These are phyloP conservation scores for Maudiozyma humilis DNA, from an alignment of 1,139 yeast species.

Conservation along the genomic window DNA sequence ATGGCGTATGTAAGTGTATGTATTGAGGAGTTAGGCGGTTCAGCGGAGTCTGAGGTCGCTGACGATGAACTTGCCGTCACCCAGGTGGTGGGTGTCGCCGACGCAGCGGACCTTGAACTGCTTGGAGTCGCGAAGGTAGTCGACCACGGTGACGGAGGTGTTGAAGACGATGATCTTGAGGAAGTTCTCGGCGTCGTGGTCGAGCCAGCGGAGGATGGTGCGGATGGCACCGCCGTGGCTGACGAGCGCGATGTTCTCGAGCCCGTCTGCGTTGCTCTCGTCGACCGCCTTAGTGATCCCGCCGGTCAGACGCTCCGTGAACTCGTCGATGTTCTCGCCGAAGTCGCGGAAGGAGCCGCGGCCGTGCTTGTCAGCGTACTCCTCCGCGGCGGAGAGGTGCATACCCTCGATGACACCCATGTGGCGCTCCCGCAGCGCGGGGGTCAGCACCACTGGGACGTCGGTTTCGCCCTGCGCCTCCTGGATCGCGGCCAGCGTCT, in stretches of 20 bases:
- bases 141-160: slow-evolving; percentile 63
- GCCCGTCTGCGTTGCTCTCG: slow-evolving; percentile 30
- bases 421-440: slow-evolving; percentile 57
- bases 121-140: slow-evolving; percentile 36
- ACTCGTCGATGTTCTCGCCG: slow-evolving; percentile 47
- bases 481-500: slow-evolving; percentile 41
- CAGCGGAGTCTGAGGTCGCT: slow-evolving; percentile 41
- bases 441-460: slow-evolving; percentile 19
- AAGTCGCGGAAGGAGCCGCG: slow-evolving; percentile 38
- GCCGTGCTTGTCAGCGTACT: slow-evolving; percentile 43
- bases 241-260: slow-evolving; percentile 51
- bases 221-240: slow-evolving; percentile 87
- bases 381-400: slow-evolving; percentile 57
- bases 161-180: slow-evolving; percentile 54
- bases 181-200: slow-evolving; percentile 35
- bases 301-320: slow-evolving; percentile 42
- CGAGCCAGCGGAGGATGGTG: slow-evolving; percentile 39
- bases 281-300: slow-evolving; percentile 43
- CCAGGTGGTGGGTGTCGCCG: slow-evolving; percentile 59
- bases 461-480: slow-evolving; percentile 26
- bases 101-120: slow-evolving; percentile 42
- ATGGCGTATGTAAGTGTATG: background rate
- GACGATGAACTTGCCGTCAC: slow-evolving; percentile 45
- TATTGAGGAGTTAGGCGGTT: background rate
- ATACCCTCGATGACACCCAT: slow-evolving; percentile 82